These are phyloP conservation scores for Boletus reticulatus DNA, from an alignment of 768 basidiomycete genomes.

Conservation along the genomic window DNA sequence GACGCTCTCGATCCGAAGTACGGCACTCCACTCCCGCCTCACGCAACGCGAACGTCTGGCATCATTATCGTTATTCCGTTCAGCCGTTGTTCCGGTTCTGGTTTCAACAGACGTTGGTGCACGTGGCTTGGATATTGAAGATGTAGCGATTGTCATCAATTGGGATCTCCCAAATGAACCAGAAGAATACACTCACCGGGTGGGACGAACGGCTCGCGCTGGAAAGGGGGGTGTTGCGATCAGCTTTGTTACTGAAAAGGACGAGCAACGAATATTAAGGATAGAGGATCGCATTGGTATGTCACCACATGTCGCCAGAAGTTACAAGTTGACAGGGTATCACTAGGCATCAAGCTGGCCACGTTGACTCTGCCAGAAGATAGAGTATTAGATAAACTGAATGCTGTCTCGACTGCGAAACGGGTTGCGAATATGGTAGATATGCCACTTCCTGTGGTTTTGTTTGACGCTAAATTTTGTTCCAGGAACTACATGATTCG, in stretches of 20 bases:
- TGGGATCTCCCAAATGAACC: slow-evolving; percentile 92
- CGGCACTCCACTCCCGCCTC: slow-evolving; percentile 89
- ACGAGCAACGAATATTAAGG: slow-evolving; percentile 77
- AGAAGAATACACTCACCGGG: slow-evolving; percentile 96
- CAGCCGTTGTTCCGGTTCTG: slow-evolving; percentile 84
- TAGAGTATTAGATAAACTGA: slow-evolving; percentile 80
- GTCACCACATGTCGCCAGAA: slow-evolving; percentile 25
- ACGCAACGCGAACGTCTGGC: slow-evolving; percentile 87
- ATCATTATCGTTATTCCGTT: slow-evolving; percentile 84
- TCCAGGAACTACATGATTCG: slow-evolving; percentile 80
- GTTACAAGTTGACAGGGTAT: background rate
- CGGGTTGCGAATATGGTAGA: slow-evolving; percentile 91
- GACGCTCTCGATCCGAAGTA: slow-evolving; percentile 76
- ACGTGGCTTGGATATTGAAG: slow-evolving; percentile 93
- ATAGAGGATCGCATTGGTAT: slow-evolving; percentile 88
- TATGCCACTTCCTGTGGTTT: background rate
- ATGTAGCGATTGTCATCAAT: slow-evolving; percentile 94
- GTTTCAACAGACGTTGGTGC: slow-evolving; percentile 95
- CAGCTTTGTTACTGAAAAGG: slow-evolving; percentile 93
- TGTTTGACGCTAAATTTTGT: slow-evolving; percentile 4
- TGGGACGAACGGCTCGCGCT: slow-evolving; percentile 89
- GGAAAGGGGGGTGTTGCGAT: slow-evolving; percentile 88
- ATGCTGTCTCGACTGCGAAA: slow-evolving; percentile 89
- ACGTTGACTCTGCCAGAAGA: slow-evolving; percentile 78
- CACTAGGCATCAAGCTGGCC: slow-evolving; percentile 66